Conservation (phyloP, 208 protist genomes). For the Vickermania ingenoplastis region DNA sequence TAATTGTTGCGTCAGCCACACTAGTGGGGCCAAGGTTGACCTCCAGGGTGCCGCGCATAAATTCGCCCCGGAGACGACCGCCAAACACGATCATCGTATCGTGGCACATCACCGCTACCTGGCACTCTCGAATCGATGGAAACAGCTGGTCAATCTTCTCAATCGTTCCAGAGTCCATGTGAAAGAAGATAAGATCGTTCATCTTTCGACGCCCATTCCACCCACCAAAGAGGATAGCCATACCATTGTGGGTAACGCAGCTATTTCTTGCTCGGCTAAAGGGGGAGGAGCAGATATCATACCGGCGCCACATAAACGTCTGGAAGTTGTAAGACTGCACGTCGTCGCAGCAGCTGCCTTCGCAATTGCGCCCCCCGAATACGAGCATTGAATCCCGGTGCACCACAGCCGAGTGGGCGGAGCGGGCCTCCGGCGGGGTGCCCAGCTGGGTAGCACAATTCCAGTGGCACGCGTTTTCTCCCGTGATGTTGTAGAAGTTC, state of each 20-base stretch:
- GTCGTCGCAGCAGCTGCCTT: constrained; percentile 77
- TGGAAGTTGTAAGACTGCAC: constrained; percentile 79
- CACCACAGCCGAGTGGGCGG: constrained; percentile 80
- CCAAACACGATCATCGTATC: constrained; percentile 88
- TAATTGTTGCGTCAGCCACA: constrained; percentile 27
- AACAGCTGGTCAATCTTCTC: constrained; percentile 50
- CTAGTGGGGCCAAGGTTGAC: constrained; percentile 57
- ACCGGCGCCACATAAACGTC: constrained; percentile 55
- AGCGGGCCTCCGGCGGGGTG: constrained; percentile 40
- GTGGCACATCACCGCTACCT: constrained; percentile 70
- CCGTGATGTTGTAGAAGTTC: constrained; percentile 32
- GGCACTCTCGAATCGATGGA: constrained; percentile 76
- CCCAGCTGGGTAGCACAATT: constrained; percentile 39
- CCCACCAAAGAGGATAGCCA: constrained; percentile 77
- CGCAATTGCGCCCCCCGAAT: constrained; percentile 71
- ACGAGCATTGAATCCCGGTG: constrained; percentile 80
- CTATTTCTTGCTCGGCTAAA: constrained; percentile 82
- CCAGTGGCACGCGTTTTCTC: too few relatives aligned
- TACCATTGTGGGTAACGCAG: constrained; percentile 72
- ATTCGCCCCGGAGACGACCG: constrained; percentile 75
- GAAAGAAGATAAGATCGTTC: constrained; percentile 80
- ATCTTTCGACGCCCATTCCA: constrained; percentile 87
- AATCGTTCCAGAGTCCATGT: constrained; percentile 66
- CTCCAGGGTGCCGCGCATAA: constrained; percentile 79
- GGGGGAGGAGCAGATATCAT: constrained; percentile 25